Percentiles rank a stretch among this genome's conserved stretches.
Evolutionary conservation across 2,329 filamentous ascomycete genomes (phyloP).

Genomic region (Sarocladiaceae sp.): DNA sequence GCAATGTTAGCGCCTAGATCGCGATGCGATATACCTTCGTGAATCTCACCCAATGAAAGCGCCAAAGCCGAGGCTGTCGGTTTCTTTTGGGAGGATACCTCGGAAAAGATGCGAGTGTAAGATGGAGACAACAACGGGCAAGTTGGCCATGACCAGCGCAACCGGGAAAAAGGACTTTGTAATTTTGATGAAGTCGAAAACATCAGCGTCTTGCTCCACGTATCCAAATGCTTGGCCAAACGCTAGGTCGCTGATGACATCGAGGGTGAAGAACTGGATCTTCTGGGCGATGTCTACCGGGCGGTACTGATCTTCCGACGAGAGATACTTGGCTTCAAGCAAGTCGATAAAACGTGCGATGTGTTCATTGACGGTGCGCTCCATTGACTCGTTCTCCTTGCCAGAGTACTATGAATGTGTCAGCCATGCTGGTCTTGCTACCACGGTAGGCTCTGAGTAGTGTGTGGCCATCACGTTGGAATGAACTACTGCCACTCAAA

Average conservation of each 20-base stretch:
- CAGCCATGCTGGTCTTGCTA: not conserved
- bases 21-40: too few species aligned
- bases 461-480: not conserved
- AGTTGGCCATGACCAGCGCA: conserved; percentile 34
- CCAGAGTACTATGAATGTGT: conserved; percentile 35
- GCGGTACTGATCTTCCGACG: conserved; percentile 25
- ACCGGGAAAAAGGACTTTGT: conserved; percentile 35
- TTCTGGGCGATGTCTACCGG: conserved; percentile 46
- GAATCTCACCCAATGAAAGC: conserved; percentile 27
- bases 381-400: conserved; percentile 44
- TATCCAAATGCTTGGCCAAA: conserved; percentile 46
- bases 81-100: conserved; percentile 32
- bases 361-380: conserved; percentile 41
- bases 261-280: conserved; percentile 47
- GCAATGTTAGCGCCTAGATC: not conserved
- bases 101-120: conserved; percentile 35
- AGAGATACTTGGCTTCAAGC: conserved; percentile 40
- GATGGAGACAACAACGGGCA: conserved; percentile 34
- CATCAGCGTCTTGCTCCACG: conserved; percentile 39
- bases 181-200: conserved; percentile 41
- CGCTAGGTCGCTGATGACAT: conserved; percentile 47
- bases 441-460: too few species aligned
- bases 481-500: not conserved
- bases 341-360: conserved; percentile 39
- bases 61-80: conserved; percentile 32